Conservation (phyloP, 192 early-diverging fungal species). For the Dispira simplex region DNA sequence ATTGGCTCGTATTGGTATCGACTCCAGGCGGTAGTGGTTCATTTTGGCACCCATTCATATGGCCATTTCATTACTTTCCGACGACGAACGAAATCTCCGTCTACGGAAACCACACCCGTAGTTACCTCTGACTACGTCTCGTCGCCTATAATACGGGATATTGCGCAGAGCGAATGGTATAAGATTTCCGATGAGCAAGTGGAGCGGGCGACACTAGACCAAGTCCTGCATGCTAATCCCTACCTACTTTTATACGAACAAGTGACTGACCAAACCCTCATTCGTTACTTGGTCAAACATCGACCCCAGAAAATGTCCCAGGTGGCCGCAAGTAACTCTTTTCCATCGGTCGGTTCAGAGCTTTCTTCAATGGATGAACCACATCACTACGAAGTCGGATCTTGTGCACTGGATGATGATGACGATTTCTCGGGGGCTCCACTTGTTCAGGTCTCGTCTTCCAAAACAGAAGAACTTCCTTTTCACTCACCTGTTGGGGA, state of each 20-base stretch:
- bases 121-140: background rate
- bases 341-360: too few relatives aligned
- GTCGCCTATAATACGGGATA: background rate
- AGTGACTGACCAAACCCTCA: background rate
- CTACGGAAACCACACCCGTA: slow-evolving; percentile 14
- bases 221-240: slow-evolving; percentile 53
- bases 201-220: slow-evolving; percentile 32
- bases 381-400: too few relatives aligned
- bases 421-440: too few relatives aligned
- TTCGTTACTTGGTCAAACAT: slow-evolving; percentile 10
- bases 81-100: slow-evolving; percentile 23
- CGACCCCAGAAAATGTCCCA: too few relatives aligned
- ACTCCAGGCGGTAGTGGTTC: slow-evolving; percentile 76
- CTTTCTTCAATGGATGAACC: too few relatives aligned
- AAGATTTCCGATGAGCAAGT: slow-evolving; percentile 55
- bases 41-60: slow-evolving; percentile 76
- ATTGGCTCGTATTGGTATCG: slow-evolving; percentile 32
- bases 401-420: too few relatives aligned
- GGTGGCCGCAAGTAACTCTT: too few relatives aligned
- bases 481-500: too few relatives aligned
- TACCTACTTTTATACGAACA: slow-evolving; percentile 60
- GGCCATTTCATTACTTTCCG: slow-evolving; percentile 94
- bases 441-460: too few relatives aligned
- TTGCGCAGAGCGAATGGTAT: slow-evolving; percentile 31
- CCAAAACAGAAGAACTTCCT: too few relatives aligned